phyloP scores from a whole-genome alignment of 1,284 basidiomycete genomes.

The Puccinia novopanici region DNA sequence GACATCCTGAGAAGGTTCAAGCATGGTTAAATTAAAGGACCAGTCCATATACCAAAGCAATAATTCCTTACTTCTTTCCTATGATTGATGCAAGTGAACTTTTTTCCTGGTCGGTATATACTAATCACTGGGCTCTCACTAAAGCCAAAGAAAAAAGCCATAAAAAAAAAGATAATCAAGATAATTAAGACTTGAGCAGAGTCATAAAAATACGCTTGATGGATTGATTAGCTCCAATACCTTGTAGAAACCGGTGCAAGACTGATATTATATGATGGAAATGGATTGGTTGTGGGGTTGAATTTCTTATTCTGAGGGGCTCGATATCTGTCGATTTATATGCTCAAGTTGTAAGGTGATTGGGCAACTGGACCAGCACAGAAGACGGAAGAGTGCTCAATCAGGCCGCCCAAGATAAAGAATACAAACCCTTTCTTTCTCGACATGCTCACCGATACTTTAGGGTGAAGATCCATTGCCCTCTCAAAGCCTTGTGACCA shows the following conservation, averaged over 20 bases:
- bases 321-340: not conserved
- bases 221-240: not conserved
- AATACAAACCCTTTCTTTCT: slow-evolving; percentile 10
- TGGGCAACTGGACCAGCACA: not conserved
- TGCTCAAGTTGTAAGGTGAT: not conserved
- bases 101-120: not conserved
- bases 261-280: not conserved
- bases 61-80: too few species aligned
- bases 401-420: not conserved
- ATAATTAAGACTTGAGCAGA: not conserved
- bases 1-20: not conserved
- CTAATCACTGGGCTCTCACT: not conserved
- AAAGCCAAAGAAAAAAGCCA: not conserved
- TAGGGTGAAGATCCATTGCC: not conserved
- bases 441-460: not conserved
- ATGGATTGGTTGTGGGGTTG: not conserved
- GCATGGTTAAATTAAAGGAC: not conserved
- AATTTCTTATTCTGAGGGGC: not conserved
- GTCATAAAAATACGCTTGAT: not conserved
- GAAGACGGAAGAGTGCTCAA: not conserved
- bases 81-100: not conserved
- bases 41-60: too few species aligned
- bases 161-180: too few species aligned
- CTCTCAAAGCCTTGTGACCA: slow-evolving; percentile 5
- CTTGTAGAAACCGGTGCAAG: not conserved